Evolutionary conservation across 352 stramenopile genomes (phyloP).

Genomic region (Paralagenidium karlingii): DNA sequence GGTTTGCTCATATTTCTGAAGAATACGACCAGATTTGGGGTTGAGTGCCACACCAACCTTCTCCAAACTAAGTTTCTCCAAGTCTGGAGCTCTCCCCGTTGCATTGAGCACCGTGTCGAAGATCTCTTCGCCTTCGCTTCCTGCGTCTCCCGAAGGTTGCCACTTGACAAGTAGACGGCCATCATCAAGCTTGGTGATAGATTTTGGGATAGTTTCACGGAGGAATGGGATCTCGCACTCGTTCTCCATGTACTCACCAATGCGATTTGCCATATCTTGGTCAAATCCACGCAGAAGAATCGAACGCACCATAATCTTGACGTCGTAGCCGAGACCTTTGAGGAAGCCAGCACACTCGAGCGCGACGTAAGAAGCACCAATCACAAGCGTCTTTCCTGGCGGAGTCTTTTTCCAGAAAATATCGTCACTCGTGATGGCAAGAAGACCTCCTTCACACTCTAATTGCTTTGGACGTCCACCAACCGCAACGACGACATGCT

Average conservation of each 20-base stretch:
- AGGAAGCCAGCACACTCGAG: constrained; percentile 98
- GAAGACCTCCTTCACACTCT: constrained; percentile 83
- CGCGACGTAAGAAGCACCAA: constrained; percentile 96
- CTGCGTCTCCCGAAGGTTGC: constrained; percentile 44
- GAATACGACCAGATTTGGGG: constrained; percentile 92
- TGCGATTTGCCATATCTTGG: constrained; percentile 91
- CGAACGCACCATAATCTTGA: constrained; percentile 95
- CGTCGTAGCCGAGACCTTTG: constrained; percentile 90
- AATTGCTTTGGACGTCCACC: constrained; percentile 87
- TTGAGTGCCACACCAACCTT: constrained; percentile 77
- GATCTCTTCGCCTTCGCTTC: constrained; percentile 52
- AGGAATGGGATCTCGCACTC: constrained; percentile 89
- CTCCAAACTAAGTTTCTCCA: constrained; percentile 79
- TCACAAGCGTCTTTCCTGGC: constrained; percentile 93
- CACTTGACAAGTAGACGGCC: constrained; percentile 75
- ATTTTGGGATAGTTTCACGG: constrained; percentile 77
- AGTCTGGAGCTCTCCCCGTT: constrained; percentile 90
- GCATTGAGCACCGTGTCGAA: constrained; percentile 96
- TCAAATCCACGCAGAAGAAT: constrained; percentile 97
- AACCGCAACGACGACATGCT: constrained; percentile 91
- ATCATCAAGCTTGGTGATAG: constrained; percentile 86
- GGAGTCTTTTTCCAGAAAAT: constrained; percentile 77
- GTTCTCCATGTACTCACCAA: constrained; percentile 88
- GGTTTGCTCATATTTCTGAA: constrained; percentile 87
- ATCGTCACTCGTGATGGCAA: constrained; percentile 88